Conservation (phyloP, 108 stramenopile genomes). For the Nannochloropsis gaditana region DNA sequence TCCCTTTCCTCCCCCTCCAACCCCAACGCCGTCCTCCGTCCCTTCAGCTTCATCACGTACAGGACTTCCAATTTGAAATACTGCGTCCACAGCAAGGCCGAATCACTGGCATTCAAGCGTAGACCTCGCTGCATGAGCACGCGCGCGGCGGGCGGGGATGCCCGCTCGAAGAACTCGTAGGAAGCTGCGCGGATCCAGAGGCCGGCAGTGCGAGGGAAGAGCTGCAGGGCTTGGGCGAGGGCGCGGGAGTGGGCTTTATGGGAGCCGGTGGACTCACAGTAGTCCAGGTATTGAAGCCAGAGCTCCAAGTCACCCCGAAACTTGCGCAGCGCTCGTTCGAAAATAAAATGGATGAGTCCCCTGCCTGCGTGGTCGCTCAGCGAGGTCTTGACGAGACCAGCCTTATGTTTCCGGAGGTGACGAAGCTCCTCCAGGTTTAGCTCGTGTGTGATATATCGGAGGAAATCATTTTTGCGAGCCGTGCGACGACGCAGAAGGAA, state of each 20-base stretch:
- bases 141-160: slow-evolving; percentile 38
- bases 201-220: slow-evolving; percentile 44
- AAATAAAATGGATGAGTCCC: slow-evolving; percentile 38
- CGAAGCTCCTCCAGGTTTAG: slow-evolving; percentile 43
- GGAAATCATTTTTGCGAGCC: slow-evolving; percentile 32
- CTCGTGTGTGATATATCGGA: slow-evolving; percentile 47
- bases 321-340: slow-evolving; percentile 43
- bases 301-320: slow-evolving; percentile 47
- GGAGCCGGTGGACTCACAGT: slow-evolving; percentile 34
- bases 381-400: background rate
- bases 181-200: slow-evolving; percentile 49
- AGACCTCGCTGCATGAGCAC: slow-evolving; percentile 46
- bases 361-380: slow-evolving; percentile 31
- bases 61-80: slow-evolving; percentile 46
- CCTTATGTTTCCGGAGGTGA: slow-evolving; percentile 32
- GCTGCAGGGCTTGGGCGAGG: slow-evolving; percentile 45
- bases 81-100: slow-evolving; percentile 42
- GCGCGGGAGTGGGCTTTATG: slow-evolving; percentile 38
- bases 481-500: slow-evolving; percentile 42
- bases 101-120: slow-evolving; percentile 32
- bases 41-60: slow-evolving; percentile 42
- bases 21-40: slow-evolving; percentile 42
- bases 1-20: slow-evolving; percentile 21
- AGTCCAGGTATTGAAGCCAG: slow-evolving; percentile 49
- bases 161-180: slow-evolving; percentile 44